These are phyloP conservation scores for Blastocystis sp. DNA, from an alignment of 352 stramenopile species.

Conservation along the genomic window DNA sequence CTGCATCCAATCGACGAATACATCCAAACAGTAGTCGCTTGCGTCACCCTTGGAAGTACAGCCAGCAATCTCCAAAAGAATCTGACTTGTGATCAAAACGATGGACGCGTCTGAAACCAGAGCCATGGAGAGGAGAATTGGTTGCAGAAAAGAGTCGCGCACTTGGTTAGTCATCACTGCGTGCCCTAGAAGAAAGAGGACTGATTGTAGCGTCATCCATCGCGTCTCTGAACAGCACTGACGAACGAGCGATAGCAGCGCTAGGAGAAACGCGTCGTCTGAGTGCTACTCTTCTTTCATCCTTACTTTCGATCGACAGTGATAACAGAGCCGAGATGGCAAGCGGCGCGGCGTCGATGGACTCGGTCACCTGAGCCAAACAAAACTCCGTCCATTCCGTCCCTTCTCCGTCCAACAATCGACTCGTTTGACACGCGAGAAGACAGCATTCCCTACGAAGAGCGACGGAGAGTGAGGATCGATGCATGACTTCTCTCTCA, in stretches of 20 bases:
- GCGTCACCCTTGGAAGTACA: not conserved
- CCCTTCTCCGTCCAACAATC: no score
- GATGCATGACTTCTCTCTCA: not conserved
- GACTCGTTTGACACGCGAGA: not conserved
- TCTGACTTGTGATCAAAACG: not conserved
- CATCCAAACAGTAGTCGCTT: not conserved
- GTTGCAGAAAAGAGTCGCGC: not conserved
- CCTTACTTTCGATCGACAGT: not conserved
- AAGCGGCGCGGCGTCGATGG: not conserved
- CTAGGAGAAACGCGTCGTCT: not conserved
- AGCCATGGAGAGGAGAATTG: not conserved
- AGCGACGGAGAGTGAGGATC: not conserved
- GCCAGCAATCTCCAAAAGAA: not conserved
- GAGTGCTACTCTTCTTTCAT: no score
- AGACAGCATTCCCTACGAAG: not conserved
- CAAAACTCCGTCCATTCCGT: no score
- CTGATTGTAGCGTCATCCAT: not conserved
- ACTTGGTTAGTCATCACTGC: not conserved
- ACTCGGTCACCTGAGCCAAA: no score
- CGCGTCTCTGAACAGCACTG: not conserved
- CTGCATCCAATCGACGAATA: not conserved
- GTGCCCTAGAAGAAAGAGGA: conserved; percentile 8
- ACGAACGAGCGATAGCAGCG: no score
- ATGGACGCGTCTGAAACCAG: not conserved
- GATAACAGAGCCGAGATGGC: not conserved